Evolutionary conservation across 2,329 filamentous ascomycete species (phyloP), one percentile per base, ranked within the genome.

Genomic region (Grosmannia penicillata): DNA sequence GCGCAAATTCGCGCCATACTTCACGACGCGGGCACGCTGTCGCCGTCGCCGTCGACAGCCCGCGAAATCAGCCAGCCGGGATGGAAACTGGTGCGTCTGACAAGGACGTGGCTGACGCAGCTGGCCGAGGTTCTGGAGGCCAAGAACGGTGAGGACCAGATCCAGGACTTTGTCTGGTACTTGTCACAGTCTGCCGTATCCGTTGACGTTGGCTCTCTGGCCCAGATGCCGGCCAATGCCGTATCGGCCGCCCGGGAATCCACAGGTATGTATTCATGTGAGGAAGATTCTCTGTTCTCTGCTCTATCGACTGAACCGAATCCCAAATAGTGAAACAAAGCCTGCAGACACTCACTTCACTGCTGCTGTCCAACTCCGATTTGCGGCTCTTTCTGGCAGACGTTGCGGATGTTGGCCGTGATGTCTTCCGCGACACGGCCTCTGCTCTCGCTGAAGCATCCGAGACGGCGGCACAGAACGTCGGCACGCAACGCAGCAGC

Each of bases 161-260:
- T 96, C 15, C 89, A 96, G 56, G 84, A 95, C 50, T 82, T 95
- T 46, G 66, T 94, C 28, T 95, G 86, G 86, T 86, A 79, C 49
- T 57, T 93, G 33, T 64, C 75, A 45, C 80, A 82, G 53, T 78
- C 84, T n/a, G 71, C 72, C 25, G 62, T 91, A 6, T 71, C 71
- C 1, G 58, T 89, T 4, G 77, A 87, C 48, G 64, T 75, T 2
- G 65, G 72, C 15, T 70, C 82, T 43, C 61, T 87, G 32, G 66
- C 70, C 3, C 59, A 66, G 28, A 68, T 70, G 35, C 79, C 75
- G 4, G 66, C 66, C 35, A n/a, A n/a, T n/a, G n/a, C n/a, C n/a
- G n/a, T n/a, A n/a, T n/a, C n/a, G n/a, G n/a, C n/a, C n/a, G n/a
- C n/a, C n/a, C n/a, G n/a, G n/a, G n/a, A n/a, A n/a, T n/a, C n/a